Evolutionary conservation across 371 early-diverging fungal species (phyloP).

Genomic region (Mucor velutinosus): DNA sequence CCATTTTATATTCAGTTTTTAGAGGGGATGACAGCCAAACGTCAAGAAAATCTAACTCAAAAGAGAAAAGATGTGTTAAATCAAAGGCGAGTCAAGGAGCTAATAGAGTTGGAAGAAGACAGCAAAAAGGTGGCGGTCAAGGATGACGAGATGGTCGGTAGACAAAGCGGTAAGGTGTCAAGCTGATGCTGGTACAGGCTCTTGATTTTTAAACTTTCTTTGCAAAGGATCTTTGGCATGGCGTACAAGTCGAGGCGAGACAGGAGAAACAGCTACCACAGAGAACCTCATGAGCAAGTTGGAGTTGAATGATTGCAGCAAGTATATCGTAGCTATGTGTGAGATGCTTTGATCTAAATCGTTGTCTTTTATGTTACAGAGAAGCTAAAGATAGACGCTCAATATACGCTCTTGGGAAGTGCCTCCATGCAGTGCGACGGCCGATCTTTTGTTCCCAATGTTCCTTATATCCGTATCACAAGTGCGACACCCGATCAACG

Average conservation of each 20-base stretch:
- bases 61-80: conserved; percentile 9
- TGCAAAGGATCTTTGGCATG: conserved; percentile 49
- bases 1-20: background rate
- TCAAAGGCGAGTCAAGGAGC: conserved; percentile 39
- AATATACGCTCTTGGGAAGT: conserved; percentile 6
- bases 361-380: background rate
- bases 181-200: background rate
- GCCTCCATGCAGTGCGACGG: background rate
- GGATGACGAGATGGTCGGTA: conserved; percentile 47
- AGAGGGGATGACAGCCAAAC: conserved; percentile 14
- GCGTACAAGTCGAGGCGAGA: conserved; percentile 52
- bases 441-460: background rate
- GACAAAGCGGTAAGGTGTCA: conserved; percentile 48
- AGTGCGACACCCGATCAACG: conserved; percentile 25
- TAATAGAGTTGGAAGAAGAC: conserved; percentile 41
- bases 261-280: background rate
- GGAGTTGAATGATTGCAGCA: background rate
- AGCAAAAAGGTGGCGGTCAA: conserved; percentile 22
- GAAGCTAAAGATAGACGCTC: background rate
- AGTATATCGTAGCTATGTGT: background rate
- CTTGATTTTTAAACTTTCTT: no score
- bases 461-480: conserved; percentile 23
- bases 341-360: background rate
- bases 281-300: background rate
- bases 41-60: conserved; percentile 15